Evolutionary conservation across 225 moss, liverwort and hornwort genomes (phyloP), one percentile per base, ranked within the genome.

Genomic region (Straminergon stramineum): DNA sequence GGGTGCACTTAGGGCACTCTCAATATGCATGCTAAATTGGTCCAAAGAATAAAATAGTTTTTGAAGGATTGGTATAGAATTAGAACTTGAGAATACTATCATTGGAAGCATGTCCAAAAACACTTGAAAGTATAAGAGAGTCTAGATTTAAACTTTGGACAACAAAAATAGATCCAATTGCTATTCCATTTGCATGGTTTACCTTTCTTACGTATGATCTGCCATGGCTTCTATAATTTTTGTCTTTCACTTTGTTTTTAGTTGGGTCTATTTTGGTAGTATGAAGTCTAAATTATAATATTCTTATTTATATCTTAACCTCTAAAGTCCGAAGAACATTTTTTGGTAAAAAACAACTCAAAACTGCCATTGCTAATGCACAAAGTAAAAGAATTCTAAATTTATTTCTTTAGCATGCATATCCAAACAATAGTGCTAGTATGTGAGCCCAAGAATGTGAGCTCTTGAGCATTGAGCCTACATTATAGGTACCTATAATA

Each of bases 181-280:
- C 0, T 2, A 0, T 22, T 6, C 68, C 4, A 68, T 69, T n/a
- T n/a, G 22, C 4, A 69, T 13, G 22, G 4, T n/a, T 35, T n/a
- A 22, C 22, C 6, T 69, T n/a, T 66, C 0, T n/a, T 7, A 7
- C 7, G 7, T 0, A 23, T 7, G 22, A 22, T 69, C n/a, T n/a
- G n/a, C 0, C 2, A 2, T 22, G 7, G 13, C n/a, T 69, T n/a
- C 7, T 22, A 22, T 69, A n/a, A n/a, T n/a, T 69, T n/a, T n/a
- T n/a, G 12, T 4, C 22, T 69, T 22, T 69, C 6, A 7, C 0
- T 22, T 22, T 13, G 13, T 13, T n/a, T 21, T 69, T 13, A n/a
- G 22, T 13, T 69, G 7, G n/a, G 2, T n/a, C 2, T 37, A n/a
- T 7, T n/a, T 69, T 13, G 3, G n/a, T 22, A 0, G 12, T 20